Conservation (phyloP, 495 filamentous ascomycete genomes). For the Chaetomium cochliodes region DNA sequence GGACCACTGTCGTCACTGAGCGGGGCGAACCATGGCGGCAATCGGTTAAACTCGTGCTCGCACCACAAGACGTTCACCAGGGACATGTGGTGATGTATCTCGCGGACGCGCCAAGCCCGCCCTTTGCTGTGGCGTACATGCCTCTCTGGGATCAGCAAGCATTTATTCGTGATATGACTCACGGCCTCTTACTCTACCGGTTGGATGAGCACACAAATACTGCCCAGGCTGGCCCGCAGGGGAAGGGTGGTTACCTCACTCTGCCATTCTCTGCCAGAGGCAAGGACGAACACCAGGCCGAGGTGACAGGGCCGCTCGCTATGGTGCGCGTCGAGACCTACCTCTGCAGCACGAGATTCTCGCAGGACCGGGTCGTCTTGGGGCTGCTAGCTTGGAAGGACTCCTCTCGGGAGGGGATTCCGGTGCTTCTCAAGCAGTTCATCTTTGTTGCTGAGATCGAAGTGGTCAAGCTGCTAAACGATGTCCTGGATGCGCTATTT, state of each 20-base stretch:
- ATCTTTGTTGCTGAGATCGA: slow-evolving; percentile 96
- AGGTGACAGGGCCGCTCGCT: slow-evolving; percentile 73
- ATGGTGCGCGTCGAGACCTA: slow-evolving; percentile 78
- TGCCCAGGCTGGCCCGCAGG: slow-evolving; percentile 52
- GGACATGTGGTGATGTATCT: slow-evolving; percentile 89
- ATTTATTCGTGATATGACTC: slow-evolving; percentile 83
- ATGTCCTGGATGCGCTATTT: slow-evolving; percentile 92
- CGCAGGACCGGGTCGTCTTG: slow-evolving; percentile 85
- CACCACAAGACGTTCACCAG: slow-evolving; percentile 73
- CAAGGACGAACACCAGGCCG: slow-evolving; percentile 64
- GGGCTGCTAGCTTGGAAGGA: slow-evolving; percentile 85
- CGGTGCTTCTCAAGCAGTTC: slow-evolving; percentile 73
- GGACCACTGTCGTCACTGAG: slow-evolving; percentile 79
- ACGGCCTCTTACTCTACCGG: slow-evolving; percentile 78
- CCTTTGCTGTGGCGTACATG: slow-evolving; percentile 89
- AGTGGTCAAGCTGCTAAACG: slow-evolving; percentile 85
- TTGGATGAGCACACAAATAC: slow-evolving; percentile 79
- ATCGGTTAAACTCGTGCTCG: slow-evolving; percentile 78
- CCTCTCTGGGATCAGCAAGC: slow-evolving; percentile 91
- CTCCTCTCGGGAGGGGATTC: slow-evolving; percentile 63
- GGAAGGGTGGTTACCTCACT: slow-evolving; percentile 76
- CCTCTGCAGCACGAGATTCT: slow-evolving; percentile 93
- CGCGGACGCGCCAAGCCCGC: slow-evolving; percentile 76
- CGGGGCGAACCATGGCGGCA: slow-evolving; percentile 81
- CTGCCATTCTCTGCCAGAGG: slow-evolving; percentile 73